Percentiles rank a stretch among this genome's conserved stretches.
phyloP scores from a whole-genome alignment of 2,329 filamentous ascomycete genomes.

The Zopfia rhizophila region DNA sequence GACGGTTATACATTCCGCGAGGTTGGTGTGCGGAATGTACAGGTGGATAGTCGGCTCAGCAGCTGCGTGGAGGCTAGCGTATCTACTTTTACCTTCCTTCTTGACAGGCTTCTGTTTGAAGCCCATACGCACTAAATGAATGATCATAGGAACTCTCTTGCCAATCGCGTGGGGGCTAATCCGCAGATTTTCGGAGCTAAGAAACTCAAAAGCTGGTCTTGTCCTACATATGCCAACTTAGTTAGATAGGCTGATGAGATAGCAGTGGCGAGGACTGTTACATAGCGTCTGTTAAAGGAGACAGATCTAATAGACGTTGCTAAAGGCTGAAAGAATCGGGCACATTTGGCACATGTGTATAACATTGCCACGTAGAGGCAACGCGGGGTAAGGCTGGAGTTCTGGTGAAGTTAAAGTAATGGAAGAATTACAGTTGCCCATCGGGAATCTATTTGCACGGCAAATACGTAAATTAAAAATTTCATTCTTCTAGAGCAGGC shows the following conservation, averaged over 20 bases:
- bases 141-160: conserved; percentile 8
- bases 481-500: conserved; percentile 7
- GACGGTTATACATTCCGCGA: too few species aligned
- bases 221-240: conserved; percentile 12
- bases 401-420: conserved; percentile 14
- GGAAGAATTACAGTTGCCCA: conserved; percentile 8
- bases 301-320: conserved; percentile 11
- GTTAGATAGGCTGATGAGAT: conserved; percentile 7
- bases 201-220: conserved; percentile 11
- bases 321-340: conserved; percentile 8
- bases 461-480: conserved; percentile 11
- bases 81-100: too few species aligned
- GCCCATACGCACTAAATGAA: conserved; percentile 5
- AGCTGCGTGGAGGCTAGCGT: too few species aligned
- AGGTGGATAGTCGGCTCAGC: too few species aligned
- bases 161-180: too few species aligned
- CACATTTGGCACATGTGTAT: too few species aligned
- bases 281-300: conserved; percentile 16
- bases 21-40: too few species aligned
- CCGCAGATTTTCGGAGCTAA: conserved; percentile 11
- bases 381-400: conserved; percentile 14
- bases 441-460: conserved; percentile 11
- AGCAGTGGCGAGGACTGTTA: conserved; percentile 11
- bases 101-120: too few species aligned
- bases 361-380: conserved; percentile 11